Evolutionary conservation across 306 rosid genomes (phyloP), one percentile per base, ranked within the genome.

Genomic region (Ormosia emarginata): DNA sequence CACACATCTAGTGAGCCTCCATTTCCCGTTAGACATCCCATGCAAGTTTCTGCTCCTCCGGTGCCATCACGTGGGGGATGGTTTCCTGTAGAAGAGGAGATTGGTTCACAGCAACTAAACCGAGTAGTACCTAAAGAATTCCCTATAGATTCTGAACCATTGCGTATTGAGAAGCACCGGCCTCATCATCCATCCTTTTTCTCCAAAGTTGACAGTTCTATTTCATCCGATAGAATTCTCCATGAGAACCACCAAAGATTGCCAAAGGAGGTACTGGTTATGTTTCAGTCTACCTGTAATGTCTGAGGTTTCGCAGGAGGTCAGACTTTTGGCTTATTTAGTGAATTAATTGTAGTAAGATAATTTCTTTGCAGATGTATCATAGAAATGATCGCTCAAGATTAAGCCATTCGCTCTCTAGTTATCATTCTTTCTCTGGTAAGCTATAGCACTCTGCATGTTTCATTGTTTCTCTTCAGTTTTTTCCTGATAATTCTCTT

Each of bases 51-150:
- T 44, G 89, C 82, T 44, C 93, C 95, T 8, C 87, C 65, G 18
- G 90, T 72, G 40, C 94, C 89, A 74, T 75, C 92, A 14, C 93
- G 78, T 5, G 90, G 90, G 70, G 91, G 87, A 32, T 93, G 99
- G 99, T 90, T 90, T 88, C 94, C 97, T 50, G 85, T 46, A 71
- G 99, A 90, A 79, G 98, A 93, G 86, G 97, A 95, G 79, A 93
- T 92, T 88, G 93, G 94, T 85, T 93, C 98, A 18, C 90, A 85
- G 73, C 91, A 87, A 81, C 79, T 85, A 63, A 86, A 77, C 84
- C 86, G 91, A 36, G 82, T 61, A 74, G 86, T 56, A 69, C 81
- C 96, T 13, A 93, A 90, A 86, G 97, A 95, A 59, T 90, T 92
- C 84, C 90, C 91, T 7, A 71, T 83, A 78, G 91, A 92, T 90